phyloP scores from a whole-genome alignment of 2,329 filamentous ascomycete species.

The Colletotrichum godetiae region DNA sequence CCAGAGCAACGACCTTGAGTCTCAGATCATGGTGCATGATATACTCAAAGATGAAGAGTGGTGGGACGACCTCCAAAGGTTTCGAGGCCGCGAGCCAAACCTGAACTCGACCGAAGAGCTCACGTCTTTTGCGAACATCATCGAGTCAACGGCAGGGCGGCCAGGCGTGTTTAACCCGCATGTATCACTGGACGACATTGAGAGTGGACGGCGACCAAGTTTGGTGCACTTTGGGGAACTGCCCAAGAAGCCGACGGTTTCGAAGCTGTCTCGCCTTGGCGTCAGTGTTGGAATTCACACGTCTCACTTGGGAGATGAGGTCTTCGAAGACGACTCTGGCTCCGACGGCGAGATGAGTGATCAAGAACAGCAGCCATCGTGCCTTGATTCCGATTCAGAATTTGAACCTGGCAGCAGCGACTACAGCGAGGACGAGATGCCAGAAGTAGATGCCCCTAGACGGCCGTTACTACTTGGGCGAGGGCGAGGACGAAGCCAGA shows the following conservation, averaged over 20 bases:
- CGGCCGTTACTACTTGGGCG: conserved; percentile 35
- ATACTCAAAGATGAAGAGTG: conserved; percentile 79
- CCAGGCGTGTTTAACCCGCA: conserved; percentile 58
- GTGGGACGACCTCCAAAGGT: conserved; percentile 80
- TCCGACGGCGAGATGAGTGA: conserved; percentile 53
- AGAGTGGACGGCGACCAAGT: conserved; percentile 54
- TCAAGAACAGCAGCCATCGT: conserved; percentile 45
- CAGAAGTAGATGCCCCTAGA: conserved; percentile 34
- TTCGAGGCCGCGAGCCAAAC: conserved; percentile 54
- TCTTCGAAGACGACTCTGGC: conserved; percentile 57
- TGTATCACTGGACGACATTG: conserved; percentile 39
- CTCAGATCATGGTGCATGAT: conserved; percentile 71
- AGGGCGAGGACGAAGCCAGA: conserved; percentile 32
- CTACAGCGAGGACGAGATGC: conserved; percentile 41
- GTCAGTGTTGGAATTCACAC: conserved; percentile 81
- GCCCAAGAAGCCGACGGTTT: conserved; percentile 68
- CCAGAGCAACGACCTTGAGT: conserved; percentile 52
- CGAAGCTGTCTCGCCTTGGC: conserved; percentile 65
- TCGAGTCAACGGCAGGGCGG: conserved; percentile 55
- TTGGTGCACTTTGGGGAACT: conserved; percentile 71
- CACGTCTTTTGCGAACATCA: conserved; percentile 54
- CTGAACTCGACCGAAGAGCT: conserved; percentile 57
- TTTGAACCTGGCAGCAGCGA: conserved; percentile 47
- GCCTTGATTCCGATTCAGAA: conserved; percentile 47
- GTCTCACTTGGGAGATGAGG: conserved; percentile 73